A percentile compares a stretch with the other conserved stretches of the same genome.
Conservation (phyloP, 495 filamentous ascomycete species). For the Daldinia bambusicola region DNA sequence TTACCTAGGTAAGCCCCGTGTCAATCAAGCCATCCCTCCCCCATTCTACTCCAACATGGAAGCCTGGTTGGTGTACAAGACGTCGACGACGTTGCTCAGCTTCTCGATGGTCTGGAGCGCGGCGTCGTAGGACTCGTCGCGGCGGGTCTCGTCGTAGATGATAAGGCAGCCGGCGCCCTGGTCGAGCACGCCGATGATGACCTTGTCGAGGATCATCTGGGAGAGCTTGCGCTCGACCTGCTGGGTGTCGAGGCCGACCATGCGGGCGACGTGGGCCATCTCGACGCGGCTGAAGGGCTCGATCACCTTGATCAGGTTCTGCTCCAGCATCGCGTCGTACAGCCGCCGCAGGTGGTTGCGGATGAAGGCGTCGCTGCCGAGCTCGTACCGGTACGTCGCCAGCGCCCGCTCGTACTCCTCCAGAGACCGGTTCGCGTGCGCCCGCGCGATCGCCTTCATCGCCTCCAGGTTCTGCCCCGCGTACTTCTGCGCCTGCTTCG, state of each 20-base stretch:
- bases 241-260: constrained; percentile 93
- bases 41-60: constrained; percentile 83
- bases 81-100: constrained; percentile 96
- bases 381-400: constrained; percentile 85
- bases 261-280: constrained; percentile 95
- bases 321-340: constrained; percentile 98
- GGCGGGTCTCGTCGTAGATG: constrained; percentile 92
- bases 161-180: constrained; percentile 98
- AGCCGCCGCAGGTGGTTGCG: constrained; percentile 91
- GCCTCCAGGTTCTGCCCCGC: constrained; percentile 93
- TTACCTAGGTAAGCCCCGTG: too few species aligned
- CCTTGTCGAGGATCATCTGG: constrained; percentile 99
- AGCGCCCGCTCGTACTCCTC: constrained; percentile 97
- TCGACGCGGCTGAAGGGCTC: constrained; percentile 97
- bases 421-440: constrained; percentile 90
- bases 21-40: not conserved
- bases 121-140: constrained; percentile 93
- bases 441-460: constrained; percentile 97
- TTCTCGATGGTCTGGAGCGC: constrained; percentile 96
- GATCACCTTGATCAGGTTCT: constrained; percentile 99
- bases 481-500: constrained; percentile 95
- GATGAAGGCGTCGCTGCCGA: constrained; percentile 93
- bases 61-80: constrained; percentile 96
- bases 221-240: constrained; percentile 98
- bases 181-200: constrained; percentile 96